Base-by-base conservation (phyloP, 2,329 filamentous ascomycete genomes). In the Dryadomyces quercus-mongolicae region DNA sequence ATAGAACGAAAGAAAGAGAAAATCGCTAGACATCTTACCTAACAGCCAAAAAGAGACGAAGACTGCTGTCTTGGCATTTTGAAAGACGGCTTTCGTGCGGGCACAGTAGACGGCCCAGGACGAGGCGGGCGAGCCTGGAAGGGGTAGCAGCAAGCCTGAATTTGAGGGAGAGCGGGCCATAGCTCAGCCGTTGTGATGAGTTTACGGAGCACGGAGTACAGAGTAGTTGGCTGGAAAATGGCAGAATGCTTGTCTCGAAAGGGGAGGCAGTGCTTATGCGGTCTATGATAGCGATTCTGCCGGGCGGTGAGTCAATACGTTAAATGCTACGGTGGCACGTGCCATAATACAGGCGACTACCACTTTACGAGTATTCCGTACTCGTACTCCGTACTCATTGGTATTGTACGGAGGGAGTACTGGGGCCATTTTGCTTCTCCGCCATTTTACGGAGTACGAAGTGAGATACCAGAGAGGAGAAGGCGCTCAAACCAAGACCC, bases 11-110 rank as follows among this genome's bases (percentile, higher is more conserved):
- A 16, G 21, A 49, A n/a, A n/a, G 31, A 45, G n/a, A 18, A 31
- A 21, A 46, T 44, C 13, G 44, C 18, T 18, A n/a, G 25, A 31
- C 13, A 43, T 20, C 70, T 61, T 73, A 96, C 92, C 92, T 65
- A 97, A 94, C 2, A 96, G 75, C 91, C 91, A 97, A 65, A 97
- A 97, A 31, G 92, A 88, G 51, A 83, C 65, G 54, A 88, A 76
- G 16, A 95, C 87, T 51, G 84, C 75, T 1, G 78, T 76, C 63
- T 94, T 83, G 49, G 82, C 78, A 55, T 84, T 84, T 34, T 76
- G 76, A 55, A 93, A 81, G 48, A 86, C 62, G 20, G 76, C 71
- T 51, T 70, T 72, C 25, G 93, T 64, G 40, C 87, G 81, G 25
- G 84, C 81, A 56, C 76, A 75, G 68, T 88, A 92, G 55, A 81